Evolutionary conservation across 1,284 basidiomycete genomes (phyloP), one percentile per base, ranked within the genome.

Genomic region (Fomitopsis pinicola): DNA sequence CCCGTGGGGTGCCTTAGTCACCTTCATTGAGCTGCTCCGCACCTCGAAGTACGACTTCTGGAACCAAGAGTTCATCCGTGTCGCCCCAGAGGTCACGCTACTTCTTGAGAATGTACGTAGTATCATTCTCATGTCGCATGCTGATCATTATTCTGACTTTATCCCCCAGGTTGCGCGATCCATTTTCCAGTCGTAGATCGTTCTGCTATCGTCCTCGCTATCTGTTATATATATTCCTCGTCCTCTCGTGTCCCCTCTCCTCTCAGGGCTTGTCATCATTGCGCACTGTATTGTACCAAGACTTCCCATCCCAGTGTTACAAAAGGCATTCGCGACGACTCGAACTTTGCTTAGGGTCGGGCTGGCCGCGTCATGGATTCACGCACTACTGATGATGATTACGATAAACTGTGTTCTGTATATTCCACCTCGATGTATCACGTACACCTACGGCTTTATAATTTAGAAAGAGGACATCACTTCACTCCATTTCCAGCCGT

Each of bases 1-100:
- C 71, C 95, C 97, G n/a, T 98, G 95, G 94, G 97, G 96, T 62
- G 87, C 95, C 48, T 78, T 98, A 64, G 87, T 94, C 68, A 95
- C 94, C 2, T 97, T 98, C 77, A 94, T 96, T 69, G 94, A 97
- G 78, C 78, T 97, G 63, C 83, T 96, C 57, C 85, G 88, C 64
- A 93, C 92, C 74, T 82, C 84, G 59, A 91, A 89, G 76, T 93
- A 93, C 68, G 89, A 91, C 64, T 94, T 94, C 79, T 92, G 91
- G 90, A 88, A 79, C 79, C 91, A 89, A 72, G 87, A 90, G 62
- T 94, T 92, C 72, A 83, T 92, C 67, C 86, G 85, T 66, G 82
- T 91, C 70, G 87, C 87, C 62, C 91, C 91, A 40, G 91, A 94
- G 73, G 91, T 93, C 66, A 88, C 88, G 50, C 76, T 90, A 73